Evolutionary conservation across 192 early-diverging fungal genomes (phyloP), one percentile per base, ranked within the genome.

Genomic region (Backusella liffmaniae): DNA sequence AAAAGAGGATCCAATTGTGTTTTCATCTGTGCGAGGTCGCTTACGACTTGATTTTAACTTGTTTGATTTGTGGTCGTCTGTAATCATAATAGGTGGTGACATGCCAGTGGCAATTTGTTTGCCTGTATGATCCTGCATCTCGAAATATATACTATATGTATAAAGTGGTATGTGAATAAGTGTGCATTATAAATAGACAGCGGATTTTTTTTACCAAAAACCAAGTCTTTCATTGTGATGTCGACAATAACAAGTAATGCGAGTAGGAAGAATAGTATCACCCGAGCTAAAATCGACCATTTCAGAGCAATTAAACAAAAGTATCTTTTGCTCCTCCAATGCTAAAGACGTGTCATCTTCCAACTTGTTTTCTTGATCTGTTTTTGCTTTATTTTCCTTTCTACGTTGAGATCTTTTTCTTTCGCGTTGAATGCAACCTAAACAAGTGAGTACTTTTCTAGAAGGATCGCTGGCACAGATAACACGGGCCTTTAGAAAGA

Each of bases 181-280:
- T 26, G 53, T 23, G 5, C 23, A 23, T 26, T 10, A 13, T 8
- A 29, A 16, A 44, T 16, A 44, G 8, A n/a, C 1, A 3, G 32
- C 2, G 3, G 3, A 32, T 32, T 0, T 62, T 9, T 26, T 44
- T 23, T 66, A 84, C 82, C 91, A 96, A 79, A 99, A 99, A 0
- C 97, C 97, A 5, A 91, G 84, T 85, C 96, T 95, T 79, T 99
- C 97, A 81, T 90, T 87, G 80, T 97, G 96, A 77, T 99, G 97
- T 13, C 97, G 88, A 82, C 96, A 98, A 77, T 99, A 99, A 86
- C 97, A 99, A 12, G 97, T 98, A 71, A 99, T 96, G 44, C 97
- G 89, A n/a, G 95, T 94, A 29, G 97, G 96, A 36, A 99, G 85
- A 69, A 95, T 90, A 0, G 92, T 90, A 78, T 97, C 96, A 62